Base-by-base conservation (phyloP, 805 yeast species). In the Lipomyces anomalus region DNA sequence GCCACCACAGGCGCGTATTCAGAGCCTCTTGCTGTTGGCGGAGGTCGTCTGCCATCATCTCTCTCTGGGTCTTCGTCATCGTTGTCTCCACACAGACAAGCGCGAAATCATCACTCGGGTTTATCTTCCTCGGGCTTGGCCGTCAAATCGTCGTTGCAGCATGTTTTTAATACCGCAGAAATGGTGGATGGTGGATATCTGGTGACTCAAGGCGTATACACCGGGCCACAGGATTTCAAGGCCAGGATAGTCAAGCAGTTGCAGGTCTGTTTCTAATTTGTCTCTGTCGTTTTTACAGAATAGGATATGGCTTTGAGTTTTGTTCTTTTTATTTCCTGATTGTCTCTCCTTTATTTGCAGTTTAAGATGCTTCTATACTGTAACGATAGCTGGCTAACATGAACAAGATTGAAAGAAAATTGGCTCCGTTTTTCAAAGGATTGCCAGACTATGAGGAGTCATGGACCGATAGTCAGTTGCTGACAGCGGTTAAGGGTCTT, bases 361-460 rank as follows among this genome's bases (percentile, higher is more conserved):
- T 21, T 11, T 16, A 21, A 9, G 37, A 16, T 17, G 18, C 9
- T 34, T 11, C 37, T 6, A 13, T 9, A 6, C 39, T 5, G 23
- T 13, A 7, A 9, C 22, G 7, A 5, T 7, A 24, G 6, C 21
- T 23, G 22, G 16, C 24, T 7, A 23, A 23, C 24, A 7, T 9
- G 11, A 9, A 26, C 16, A 37, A 52, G 57, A 68, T 80, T 17
- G 76, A 76, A 24, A 73, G 98, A 40, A 75, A 73, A 55, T 58
- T 90, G 33, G 88, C 97, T 0, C 97, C 98, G 1, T 90, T 92
- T 62, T 92, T 77, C 62, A 82, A 88, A 1, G 97, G 97, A 0
- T 67, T 90, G 40, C 86, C 86, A 58, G 95, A 87, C 59, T 83
- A 73, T 59, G 82, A 84, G 46, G 76, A 72, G 11, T 52, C 65